Evolutionary conservation across 2,329 filamentous ascomycete species (phyloP).

Genomic region (Fusarium compactum): DNA sequence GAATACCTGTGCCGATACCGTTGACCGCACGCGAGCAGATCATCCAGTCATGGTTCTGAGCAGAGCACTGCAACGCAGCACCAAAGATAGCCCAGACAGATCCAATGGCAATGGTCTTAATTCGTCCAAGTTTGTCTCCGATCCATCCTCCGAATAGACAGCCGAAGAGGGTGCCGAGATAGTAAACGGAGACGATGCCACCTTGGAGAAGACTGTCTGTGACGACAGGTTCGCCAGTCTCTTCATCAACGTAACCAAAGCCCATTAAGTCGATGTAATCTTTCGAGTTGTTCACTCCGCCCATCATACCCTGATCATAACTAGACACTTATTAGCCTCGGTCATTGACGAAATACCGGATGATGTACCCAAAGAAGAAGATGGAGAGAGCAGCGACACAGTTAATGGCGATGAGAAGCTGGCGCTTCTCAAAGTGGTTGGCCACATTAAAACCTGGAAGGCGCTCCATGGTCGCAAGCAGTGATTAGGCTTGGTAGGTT

Average conservation of each 20-base stretch:
- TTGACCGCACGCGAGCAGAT: conserved; percentile 50
- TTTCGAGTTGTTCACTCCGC: conserved; percentile 36
- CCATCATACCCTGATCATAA: conserved; percentile 42
- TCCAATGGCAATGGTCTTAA: conserved; percentile 39
- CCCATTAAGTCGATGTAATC: conserved; percentile 43
- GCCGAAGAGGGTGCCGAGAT: conserved; percentile 42
- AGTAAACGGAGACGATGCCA: conserved; percentile 43
- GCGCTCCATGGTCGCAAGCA: conserved; percentile 22
- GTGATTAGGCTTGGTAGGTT: not conserved
- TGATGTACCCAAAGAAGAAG: conserved; percentile 45
- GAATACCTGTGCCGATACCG: conserved; percentile 71
- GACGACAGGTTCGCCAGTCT: conserved; percentile 33
- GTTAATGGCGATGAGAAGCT: conserved; percentile 45
- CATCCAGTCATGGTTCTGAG: conserved; percentile 42
- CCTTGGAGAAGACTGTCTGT: conserved; percentile 40
- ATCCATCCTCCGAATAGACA: conserved; percentile 38
- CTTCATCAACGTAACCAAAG: conserved; percentile 39
- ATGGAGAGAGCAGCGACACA: conserved; percentile 42
- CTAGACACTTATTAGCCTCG: not conserved
- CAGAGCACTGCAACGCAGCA: conserved; percentile 28
- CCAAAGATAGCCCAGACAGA: conserved; percentile 31
- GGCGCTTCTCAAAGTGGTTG: conserved; percentile 42
- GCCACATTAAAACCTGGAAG: conserved; percentile 37
- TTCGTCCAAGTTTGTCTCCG: conserved; percentile 36
- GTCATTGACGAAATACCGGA: accelerated